Conservation (phyloP, 768 basidiomycete species). For the Trametes coccinea region DNA sequence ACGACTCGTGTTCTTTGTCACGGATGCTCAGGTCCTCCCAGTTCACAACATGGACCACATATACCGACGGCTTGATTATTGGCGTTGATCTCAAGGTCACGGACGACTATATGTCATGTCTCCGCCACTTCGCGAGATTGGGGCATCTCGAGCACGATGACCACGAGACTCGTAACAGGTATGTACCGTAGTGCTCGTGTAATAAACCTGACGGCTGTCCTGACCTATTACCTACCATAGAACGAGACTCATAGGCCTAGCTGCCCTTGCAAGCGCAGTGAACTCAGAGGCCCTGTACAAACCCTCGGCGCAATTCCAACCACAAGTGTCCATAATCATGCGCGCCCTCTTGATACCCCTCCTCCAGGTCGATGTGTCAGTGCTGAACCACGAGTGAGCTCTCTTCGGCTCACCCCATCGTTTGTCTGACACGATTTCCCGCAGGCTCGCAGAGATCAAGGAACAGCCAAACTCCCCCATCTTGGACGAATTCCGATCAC, state of each 20-base stretch:
- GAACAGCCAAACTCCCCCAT: slow-evolving; percentile 75
- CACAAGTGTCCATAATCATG: slow-evolving; percentile 70
- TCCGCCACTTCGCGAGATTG: slow-evolving; percentile 64
- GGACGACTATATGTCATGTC: slow-evolving; percentile 64
- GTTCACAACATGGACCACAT: slow-evolving; percentile 93
- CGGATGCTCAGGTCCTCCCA: slow-evolving; percentile 32
- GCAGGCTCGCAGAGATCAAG: slow-evolving; percentile 62
- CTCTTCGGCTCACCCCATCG: not conserved
- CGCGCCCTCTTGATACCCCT: slow-evolving; percentile 70
- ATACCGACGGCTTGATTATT: slow-evolving; percentile 82
- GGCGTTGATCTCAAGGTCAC: slow-evolving; percentile 75
- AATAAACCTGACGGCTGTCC: not conserved
- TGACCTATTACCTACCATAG: slow-evolving; percentile 39
- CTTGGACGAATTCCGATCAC: slow-evolving; percentile 79
- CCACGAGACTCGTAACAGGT: slow-evolving; percentile 77
- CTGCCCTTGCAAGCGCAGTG: slow-evolving; percentile 76
- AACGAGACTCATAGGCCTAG: slow-evolving; percentile 82
- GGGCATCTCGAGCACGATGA: slow-evolving; percentile 58
- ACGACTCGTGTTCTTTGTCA: not conserved
- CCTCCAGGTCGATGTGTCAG: slow-evolving; percentile 57
- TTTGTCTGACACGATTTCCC: not conserved
- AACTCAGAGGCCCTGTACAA: slow-evolving; percentile 84
- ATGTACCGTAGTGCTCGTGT: slow-evolving; percentile 9
- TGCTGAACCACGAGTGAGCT: slow-evolving; percentile 70
- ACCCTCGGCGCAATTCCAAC: slow-evolving; percentile 66